Evolutionary conservation across 2,329 filamentous ascomycete species (phyloP), one percentile per base, ranked within the genome.

Genomic region (Fusarium caatingaense): DNA sequence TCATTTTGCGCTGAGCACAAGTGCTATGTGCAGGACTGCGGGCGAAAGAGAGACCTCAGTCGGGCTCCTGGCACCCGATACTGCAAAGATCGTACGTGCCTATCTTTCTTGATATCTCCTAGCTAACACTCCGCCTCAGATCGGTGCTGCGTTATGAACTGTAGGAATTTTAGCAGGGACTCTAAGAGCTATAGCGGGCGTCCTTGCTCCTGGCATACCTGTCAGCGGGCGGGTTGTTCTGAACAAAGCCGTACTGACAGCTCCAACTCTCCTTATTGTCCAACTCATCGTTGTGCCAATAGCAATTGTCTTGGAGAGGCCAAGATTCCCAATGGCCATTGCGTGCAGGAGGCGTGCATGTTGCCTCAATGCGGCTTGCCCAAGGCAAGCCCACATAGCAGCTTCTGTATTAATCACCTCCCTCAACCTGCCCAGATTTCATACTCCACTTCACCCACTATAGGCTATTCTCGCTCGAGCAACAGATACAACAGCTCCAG

Each of bases 51-150:
- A 25, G 72, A 74, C 27, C 23, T 49, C 11, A 16, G 20, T 21
- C 27, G 23, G 9, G 13, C 21, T 34, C 15, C 25, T 4, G 15
- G 8, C 5, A 66, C 57, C 9, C 12, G 10, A 7, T 74, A 61
- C 56, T 74, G 72, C 3, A 45, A 32, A 16, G 46, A 49, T 5
- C 72, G 72, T 72, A 46, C 40, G 72, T 54, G 0, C 8, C 25
- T 30, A 2, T 6, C 6, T 21, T 11, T 10, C 6, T 2, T 9
- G 2, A 2, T 0, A n/a, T 32, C 9, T 5, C 20, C 12, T 11
- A 2, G 5, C 71, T 74, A 23, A 74, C 27, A 3, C 2, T 18
- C 6, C 2, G 3, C 13, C 3, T 2, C 21, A 74, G 72, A 74
- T 46, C 60, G 58, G 2, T 74, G 69, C 11, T 60, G 21, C 1